Base-by-base conservation (phyloP, 805 yeast genomes). In the Metschnikowia gelsemii region DNA sequence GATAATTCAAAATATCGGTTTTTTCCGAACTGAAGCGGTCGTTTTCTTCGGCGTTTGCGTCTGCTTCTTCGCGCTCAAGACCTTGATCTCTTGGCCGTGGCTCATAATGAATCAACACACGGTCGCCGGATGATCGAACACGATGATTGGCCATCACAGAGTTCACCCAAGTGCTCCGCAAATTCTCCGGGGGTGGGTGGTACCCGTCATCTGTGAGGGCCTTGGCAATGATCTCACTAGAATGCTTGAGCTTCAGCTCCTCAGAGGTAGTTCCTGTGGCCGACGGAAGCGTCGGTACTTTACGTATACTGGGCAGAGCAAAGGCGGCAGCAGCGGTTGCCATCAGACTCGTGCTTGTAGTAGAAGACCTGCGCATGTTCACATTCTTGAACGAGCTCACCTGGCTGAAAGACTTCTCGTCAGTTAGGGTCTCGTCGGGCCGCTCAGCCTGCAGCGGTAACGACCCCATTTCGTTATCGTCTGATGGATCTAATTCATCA, bases 61-160 rank as follows among this genome's bases (percentile, higher is more conserved):
- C n/a, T n/a, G n/a, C n/a, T n/a, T n/a, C n/a, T n/a, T n/a, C n/a
- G n/a, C n/a, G n/a, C n/a, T n/a, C n/a, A n/a, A n/a, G n/a, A n/a
- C n/a, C n/a, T n/a, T n/a, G n/a, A n/a, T n/a, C n/a, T n/a, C n/a
- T n/a, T n/a, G n/a, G n/a, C n/a, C n/a, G n/a, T n/a, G n/a, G n/a
- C n/a, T 48, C 48, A 39, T 47, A 37, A 29, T 40, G 40, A 21
- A 54, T 38, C 13, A 56, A 36, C 3, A 39, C 45, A 11, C 42
- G 39, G 18, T 52, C 42, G 11, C 42, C 46, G 5, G 40, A 12
- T 3, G 46, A 26, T 8, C 39, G 25, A 8, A 50, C 23, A 19
- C 42, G 41, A 20, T 46, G 30, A n/a, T 45, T 46, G 8, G 59
- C 51, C 13, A 64, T 30, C 4, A 69, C 56, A 1, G 72, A 66